These are phyloP conservation scores for Fraxinus angustifolia DNA, from an alignment of 305 asterid genomes.

Conservation along the genomic window DNA sequence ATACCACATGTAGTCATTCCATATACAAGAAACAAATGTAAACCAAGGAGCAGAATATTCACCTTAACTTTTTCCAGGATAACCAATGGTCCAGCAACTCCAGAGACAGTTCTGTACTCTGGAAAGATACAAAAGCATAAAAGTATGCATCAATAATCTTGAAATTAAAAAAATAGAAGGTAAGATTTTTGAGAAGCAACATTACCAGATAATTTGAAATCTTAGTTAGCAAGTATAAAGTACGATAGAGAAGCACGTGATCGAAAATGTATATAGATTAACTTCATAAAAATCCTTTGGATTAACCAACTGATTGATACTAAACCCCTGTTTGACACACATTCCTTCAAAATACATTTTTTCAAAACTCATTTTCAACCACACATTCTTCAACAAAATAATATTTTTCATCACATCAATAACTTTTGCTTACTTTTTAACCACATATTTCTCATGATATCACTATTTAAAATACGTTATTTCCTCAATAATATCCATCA, in stretches of 20 bases:
- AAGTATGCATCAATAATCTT: not conserved
- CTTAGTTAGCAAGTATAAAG: not conserved
- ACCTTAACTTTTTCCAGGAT: conserved; percentile 98
- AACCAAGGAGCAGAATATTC: conserved; percentile 17
- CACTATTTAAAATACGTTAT: too few relatives aligned
- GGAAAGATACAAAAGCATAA: conserved; percentile 21
- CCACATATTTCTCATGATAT: too few relatives aligned
- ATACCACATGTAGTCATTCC: not conserved
- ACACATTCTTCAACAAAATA: too few relatives aligned
- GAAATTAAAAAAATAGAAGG: not conserved
- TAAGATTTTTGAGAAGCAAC: not conserved
- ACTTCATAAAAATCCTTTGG: not conserved
- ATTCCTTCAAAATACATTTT: too few relatives aligned
- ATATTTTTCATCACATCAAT: too few relatives aligned
- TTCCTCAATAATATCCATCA: too few relatives aligned
- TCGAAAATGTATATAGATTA: not conserved
- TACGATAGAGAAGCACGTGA: not conserved
- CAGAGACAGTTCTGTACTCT: conserved; percentile 98
- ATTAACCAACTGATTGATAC: not conserved
- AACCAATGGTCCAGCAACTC: conserved; percentile 37
- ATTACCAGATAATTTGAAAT: not conserved
- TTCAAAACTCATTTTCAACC: too few relatives aligned
- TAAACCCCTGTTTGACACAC: not conserved
- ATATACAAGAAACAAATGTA: conserved; percentile 3
- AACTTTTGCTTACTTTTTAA: too few relatives aligned